These are phyloP conservation scores for Spergularia azorica DNA, from an alignment of 179 eudicot species.

Conservation along the genomic window DNA sequence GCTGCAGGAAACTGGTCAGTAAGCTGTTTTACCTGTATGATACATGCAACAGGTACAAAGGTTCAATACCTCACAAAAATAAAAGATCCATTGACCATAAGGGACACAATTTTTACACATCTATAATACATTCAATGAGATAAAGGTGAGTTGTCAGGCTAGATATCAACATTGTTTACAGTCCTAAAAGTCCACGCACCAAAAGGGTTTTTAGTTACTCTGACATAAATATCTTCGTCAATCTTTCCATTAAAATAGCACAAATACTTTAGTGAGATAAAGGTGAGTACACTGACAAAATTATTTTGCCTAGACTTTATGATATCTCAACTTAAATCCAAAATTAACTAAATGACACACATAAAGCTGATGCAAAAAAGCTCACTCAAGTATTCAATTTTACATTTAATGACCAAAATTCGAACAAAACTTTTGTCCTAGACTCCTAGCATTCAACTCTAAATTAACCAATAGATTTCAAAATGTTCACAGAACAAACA, in stretches of 20 bases:
- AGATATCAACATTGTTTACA: no score
- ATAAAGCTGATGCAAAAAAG: neutral
- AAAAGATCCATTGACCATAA: neutral
- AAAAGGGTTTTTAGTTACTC: neutral
- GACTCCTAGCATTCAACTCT: constrained; percentile 34
- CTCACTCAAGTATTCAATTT: neutral
- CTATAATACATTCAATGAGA: no score
- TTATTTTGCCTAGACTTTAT: no score
- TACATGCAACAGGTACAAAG: constrained; percentile 2
- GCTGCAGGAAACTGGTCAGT: constrained; percentile 94
- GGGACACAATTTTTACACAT: neutral
- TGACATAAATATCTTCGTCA: no score
- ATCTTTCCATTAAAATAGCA: no score
- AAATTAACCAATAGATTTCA: constrained; percentile 10
- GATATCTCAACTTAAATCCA: neutral
- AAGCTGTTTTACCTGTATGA: constrained; percentile 76
- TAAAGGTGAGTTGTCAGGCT: no score
- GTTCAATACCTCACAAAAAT: no score
- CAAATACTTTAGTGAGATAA: no score
- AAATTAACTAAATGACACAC: neutral
- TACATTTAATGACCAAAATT: constrained; percentile 12
- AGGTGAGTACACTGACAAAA: no score
- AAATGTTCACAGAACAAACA: constrained; percentile 3
- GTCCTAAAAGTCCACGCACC: no score
- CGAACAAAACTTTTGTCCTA: constrained; percentile 46